phyloP scores from a whole-genome alignment of 2,329 filamentous ascomycete genomes.

The Aspergillus fijiensis region DNA sequence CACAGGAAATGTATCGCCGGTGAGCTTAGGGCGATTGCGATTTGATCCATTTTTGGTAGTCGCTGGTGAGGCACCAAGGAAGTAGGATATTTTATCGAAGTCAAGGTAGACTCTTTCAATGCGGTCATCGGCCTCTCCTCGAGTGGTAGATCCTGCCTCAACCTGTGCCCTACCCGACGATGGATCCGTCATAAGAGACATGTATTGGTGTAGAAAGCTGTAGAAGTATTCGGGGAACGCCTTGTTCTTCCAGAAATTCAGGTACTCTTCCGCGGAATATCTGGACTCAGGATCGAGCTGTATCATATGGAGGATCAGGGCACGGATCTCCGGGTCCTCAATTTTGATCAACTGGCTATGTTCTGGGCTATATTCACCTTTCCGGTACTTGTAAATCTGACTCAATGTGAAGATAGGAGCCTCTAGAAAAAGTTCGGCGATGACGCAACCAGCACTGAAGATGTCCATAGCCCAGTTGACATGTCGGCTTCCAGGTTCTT shows the following conservation, averaged over 20 bases:
- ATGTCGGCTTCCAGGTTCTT: slow-evolving; percentile 62
- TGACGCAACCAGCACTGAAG: slow-evolving; percentile 94
- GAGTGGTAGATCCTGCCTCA: slow-evolving; percentile 66
- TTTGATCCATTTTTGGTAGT: slow-evolving; percentile 37
- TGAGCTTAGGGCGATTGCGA: slow-evolving; percentile 32
- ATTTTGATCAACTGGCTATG: slow-evolving; percentile 81
- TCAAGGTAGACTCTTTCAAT: slow-evolving; percentile 92
- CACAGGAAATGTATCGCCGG: slow-evolving; percentile 60
- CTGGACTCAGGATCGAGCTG: slow-evolving; percentile 87
- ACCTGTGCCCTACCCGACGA: slow-evolving; percentile 73
- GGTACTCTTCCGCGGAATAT: slow-evolving; percentile 89
- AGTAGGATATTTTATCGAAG: slow-evolving; percentile 97
- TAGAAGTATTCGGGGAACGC: slow-evolving; percentile 97
- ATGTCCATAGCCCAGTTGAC: slow-evolving; percentile 96
- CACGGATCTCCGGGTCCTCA: slow-evolving; percentile 79
- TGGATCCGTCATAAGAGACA: slow-evolving; percentile 91
- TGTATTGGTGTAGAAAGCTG: slow-evolving; percentile 95
- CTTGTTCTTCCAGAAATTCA: slow-evolving; percentile 87
- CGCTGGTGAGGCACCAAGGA: slow-evolving; percentile 71
- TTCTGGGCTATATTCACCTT: slow-evolving; percentile 86
- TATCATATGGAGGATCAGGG: slow-evolving; percentile 94
- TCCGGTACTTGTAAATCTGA: slow-evolving; percentile 90
- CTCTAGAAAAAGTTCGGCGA: slow-evolving; percentile 93
- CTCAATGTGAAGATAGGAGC: slow-evolving; percentile 96
- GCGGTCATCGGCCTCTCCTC: slow-evolving; percentile 85